A percentile compares a stretch with the other conserved stretches of the same genome.
Conservation (phyloP, 2,329 filamentous ascomycete species). For the Seiridium unicorne region DNA sequence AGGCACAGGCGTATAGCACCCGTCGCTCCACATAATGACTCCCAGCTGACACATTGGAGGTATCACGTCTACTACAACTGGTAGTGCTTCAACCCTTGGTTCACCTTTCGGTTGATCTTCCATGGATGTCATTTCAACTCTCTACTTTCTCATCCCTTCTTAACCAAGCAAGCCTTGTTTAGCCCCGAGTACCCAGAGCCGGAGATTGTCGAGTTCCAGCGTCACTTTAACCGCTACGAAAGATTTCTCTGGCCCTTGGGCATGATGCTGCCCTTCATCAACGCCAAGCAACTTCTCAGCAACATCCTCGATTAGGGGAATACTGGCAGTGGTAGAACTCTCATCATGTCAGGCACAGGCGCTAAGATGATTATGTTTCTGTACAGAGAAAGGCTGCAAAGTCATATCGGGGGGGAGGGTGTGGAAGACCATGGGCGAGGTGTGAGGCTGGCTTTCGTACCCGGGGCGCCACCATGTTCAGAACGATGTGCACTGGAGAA, state of each 20-base stretch:
- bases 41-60: conserved; percentile 12
- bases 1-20: conserved; percentile 39
- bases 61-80: conserved; percentile 43
- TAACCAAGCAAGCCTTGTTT: conserved; percentile 51
- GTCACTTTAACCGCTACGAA: conserved; percentile 45
- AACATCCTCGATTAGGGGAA: conserved; percentile 29
- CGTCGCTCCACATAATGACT: neutral
- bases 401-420: conserved; percentile 31
- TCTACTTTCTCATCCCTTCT: conserved; percentile 46
- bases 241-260: conserved; percentile 50
- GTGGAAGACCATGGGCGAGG: conserved; percentile 29
- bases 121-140: conserved; percentile 50
- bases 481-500: conserved; percentile 48
- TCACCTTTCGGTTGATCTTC: conserved; percentile 41
- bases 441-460: conserved; percentile 39
- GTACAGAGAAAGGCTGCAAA: conserved; percentile 36
- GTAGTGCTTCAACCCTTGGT: conserved; percentile 45
- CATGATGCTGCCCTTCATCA: conserved; percentile 43
- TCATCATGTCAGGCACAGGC: conserved; percentile 36
- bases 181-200: conserved; percentile 37
- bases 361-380: conserved; percentile 43
- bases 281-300: conserved; percentile 35
- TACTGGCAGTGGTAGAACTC: conserved; percentile 24
- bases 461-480: conserved; percentile 50
- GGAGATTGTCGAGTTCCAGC: conserved; percentile 40